Conservation (phyloP, 108 stramenopile genomes). For the Cyclotella choctawhatcheeana region DNA sequence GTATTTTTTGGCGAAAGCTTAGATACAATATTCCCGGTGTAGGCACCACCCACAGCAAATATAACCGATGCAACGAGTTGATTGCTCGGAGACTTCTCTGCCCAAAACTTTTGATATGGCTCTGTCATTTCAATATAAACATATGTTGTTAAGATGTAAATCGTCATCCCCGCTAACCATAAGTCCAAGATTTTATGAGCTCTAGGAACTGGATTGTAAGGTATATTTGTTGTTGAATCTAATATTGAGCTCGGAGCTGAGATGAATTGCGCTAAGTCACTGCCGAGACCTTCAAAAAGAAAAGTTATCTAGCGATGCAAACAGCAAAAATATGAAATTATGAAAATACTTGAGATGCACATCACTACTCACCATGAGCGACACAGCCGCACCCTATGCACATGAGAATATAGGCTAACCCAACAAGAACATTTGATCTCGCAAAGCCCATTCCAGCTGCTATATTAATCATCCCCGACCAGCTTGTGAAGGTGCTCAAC, state of each 20-base stretch:
- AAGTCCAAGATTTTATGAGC: conserved; percentile 21
- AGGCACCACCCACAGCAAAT: conserved; percentile 23
- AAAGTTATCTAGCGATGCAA: conserved; percentile 4
- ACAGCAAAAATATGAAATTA: no score
- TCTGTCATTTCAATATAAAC: conserved; percentile 4
- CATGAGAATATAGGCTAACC: conserved; percentile 27
- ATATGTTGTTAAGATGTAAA: conserved; percentile 33
- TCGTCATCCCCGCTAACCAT: conserved; percentile 2
- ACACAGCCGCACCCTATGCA: conserved; percentile 32
- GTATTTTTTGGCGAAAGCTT: conserved; percentile 6
- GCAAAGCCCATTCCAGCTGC: conserved; percentile 37
- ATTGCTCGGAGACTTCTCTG: conserved; percentile 29
- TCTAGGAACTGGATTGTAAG: conserved; percentile 20
- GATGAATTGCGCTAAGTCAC: conserved; percentile 31
- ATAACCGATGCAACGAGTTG: conserved; percentile 31
- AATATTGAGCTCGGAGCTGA: conserved; percentile 14
- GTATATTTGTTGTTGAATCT: conserved; percentile 10
- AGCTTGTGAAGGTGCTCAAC: conserved; percentile 30
- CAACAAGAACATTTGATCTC: conserved; percentile 11
- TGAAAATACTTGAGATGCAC: no score
- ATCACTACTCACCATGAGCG: conserved; percentile 30
- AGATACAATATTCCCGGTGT: conserved; percentile 14
- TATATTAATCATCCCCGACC: conserved; percentile 42
- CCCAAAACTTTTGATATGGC: conserved; percentile 19
- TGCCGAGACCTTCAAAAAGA: conserved; percentile 22